Evolutionary conservation across 2,329 filamentous ascomycete genomes (phyloP).

Genomic region (Fusarium stilboides): DNA sequence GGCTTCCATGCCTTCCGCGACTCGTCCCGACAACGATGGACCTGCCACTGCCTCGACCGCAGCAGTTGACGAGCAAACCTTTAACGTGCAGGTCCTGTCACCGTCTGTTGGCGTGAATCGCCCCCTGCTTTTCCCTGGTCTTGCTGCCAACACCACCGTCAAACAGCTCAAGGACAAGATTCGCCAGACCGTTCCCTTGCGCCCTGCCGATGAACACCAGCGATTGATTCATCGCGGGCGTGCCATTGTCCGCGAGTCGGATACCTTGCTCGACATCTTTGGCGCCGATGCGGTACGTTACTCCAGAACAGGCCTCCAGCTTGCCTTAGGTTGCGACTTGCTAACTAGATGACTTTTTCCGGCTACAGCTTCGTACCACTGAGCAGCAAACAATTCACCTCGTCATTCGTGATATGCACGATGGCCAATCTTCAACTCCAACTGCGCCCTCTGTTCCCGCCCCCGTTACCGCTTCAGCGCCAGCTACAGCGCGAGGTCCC

Average conservation of each 20-base stretch:
- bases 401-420: slow-evolving; percentile 62
- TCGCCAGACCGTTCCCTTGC: slow-evolving; percentile 64
- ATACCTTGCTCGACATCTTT: slow-evolving; percentile 71
- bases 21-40: slow-evolving; percentile 46
- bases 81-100: slow-evolving; percentile 73
- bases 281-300: slow-evolving; percentile 65
- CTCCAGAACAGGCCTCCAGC: slow-evolving; percentile 9
- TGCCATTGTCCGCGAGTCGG: slow-evolving; percentile 67
- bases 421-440: slow-evolving; percentile 50
- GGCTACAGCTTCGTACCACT: slow-evolving; percentile 58
- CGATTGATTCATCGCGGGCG: slow-evolving; percentile 74
- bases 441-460: slow-evolving; percentile 35
- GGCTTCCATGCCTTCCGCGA: slow-evolving; percentile 56
- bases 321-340: slow-evolving; percentile 19
- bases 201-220: slow-evolving; percentile 69
- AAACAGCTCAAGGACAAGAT: slow-evolving; percentile 72
- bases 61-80: slow-evolving; percentile 55
- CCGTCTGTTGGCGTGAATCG: slow-evolving; percentile 69
- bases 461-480: slow-evolving; percentile 22
- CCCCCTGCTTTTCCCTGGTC: slow-evolving; percentile 64
- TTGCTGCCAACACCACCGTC: slow-evolving; percentile 68
- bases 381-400: slow-evolving; percentile 69
- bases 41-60: slow-evolving; percentile 25
- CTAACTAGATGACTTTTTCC: slow-evolving; percentile 38
- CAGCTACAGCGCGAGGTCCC: slow-evolving; percentile 45